Base-by-base conservation (phyloP, 1,284 basidiomycete species). In the Jaminaea rosea region DNA sequence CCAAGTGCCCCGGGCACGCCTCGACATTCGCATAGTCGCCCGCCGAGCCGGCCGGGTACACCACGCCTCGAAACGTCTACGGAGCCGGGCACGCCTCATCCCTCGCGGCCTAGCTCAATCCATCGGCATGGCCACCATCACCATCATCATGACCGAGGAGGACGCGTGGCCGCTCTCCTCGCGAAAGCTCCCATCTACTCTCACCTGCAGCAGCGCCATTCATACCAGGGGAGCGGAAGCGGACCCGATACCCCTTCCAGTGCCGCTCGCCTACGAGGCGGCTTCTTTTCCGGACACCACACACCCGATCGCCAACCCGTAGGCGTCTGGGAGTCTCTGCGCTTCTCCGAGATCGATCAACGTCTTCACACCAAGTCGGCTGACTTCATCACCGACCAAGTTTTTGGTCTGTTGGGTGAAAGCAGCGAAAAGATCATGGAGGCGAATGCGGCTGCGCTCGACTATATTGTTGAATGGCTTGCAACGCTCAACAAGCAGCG, bases 311-410 rank as follows among this genome's bases (percentile, higher is more conserved):
- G n/a, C n/a, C n/a, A n/a, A n/a, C 63, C 65, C 21, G 67, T 69
- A 10, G 67, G 62, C 37, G 58, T 61, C n/a, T 69, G 65, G 61
- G 67, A 67, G 39, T 59, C 56, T 2, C 57, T 69, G 45, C 60
- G 67, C 26, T 65, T 60, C 44, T 53, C 64, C 13, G 53, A 59
- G 19, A 44, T 69, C 28, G 67, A 69, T 32, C 51, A 57, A 4
- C 55, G 55, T 23, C 51, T 69, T 21, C 67, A 69, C 44, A 62
- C 58, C 3, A 24, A 53, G 6, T 46, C 49, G 4, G 44, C 55
- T 26, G 60, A 69, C 49, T 45, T 34, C 26, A 46, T 58, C 29
- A 69, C 62, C 19, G 63, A 61, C 44, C 46, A 53, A 49, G 60
- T 66, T 46, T 55, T 60, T 0, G 42, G 49, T 17, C 53, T 63